phyloP scores from a whole-genome alignment of 352 stramenopile species.

The Phytophthora cactorum region DNA sequence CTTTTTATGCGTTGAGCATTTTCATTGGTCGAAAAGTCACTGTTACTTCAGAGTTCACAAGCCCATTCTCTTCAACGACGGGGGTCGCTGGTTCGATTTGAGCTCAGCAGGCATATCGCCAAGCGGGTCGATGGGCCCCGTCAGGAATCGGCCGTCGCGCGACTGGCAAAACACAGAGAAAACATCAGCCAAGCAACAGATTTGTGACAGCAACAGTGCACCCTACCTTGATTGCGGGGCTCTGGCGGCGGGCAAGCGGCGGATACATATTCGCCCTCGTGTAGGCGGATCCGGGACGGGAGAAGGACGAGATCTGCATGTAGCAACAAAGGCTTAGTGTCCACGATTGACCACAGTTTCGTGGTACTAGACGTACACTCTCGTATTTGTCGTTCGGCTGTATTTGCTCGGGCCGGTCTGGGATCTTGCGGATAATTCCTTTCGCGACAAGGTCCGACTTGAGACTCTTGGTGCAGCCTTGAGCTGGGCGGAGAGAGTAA shows the following conservation, averaged over 20 bases:
- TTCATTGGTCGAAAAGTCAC: conserved; percentile 25
- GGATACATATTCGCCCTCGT: conserved; percentile 66
- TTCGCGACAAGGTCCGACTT: conserved; percentile 67
- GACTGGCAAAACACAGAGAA: conserved; percentile 36
- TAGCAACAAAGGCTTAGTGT: not conserved
- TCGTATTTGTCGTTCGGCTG: conserved; percentile 52
- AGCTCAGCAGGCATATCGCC: conserved; percentile 46
- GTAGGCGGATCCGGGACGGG: conserved; percentile 77
- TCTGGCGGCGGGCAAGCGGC: conserved; percentile 47
- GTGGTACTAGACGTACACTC: conserved; percentile 36
- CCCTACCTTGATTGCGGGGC: conserved; percentile 53
- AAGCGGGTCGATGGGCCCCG: conserved; percentile 66
- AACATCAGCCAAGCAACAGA: not conserved
- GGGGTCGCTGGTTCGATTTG: conserved; percentile 61
- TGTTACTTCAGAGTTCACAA: conserved; percentile 34
- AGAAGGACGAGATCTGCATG: conserved; percentile 74
- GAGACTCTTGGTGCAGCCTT: conserved; percentile 53
- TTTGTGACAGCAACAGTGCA: not conserved
- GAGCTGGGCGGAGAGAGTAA: conserved; percentile 28
- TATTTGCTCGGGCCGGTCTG: conserved; percentile 56
- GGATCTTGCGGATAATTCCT: conserved; percentile 72
- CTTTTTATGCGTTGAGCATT: conserved; percentile 7
- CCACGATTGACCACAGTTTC: not conserved
- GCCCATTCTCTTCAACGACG: conserved; percentile 65
- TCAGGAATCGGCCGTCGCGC: conserved; percentile 42